Evolutionary conservation across 768 basidiomycete genomes (phyloP), one percentile per base, ranked within the genome.

Genomic region (Pisolithus marmoratus): DNA sequence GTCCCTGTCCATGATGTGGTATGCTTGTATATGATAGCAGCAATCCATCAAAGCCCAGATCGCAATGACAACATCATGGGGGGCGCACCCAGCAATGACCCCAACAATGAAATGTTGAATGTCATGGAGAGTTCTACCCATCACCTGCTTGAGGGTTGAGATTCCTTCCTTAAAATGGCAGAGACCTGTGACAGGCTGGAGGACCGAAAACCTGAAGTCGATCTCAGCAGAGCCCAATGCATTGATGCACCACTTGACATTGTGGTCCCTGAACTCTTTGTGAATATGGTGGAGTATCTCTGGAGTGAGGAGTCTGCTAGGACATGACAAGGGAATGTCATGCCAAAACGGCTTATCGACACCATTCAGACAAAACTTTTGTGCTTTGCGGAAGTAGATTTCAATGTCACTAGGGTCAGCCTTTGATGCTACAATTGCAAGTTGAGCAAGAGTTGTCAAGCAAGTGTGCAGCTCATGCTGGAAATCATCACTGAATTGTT

Each of bases 201-300:
- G 49, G 29, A 61, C 37, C 1, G 60, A 60, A 40, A 64, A 60
- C 1, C 65, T 57, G 40, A 58, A 59, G 49, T 70, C 64, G 8
- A 69, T 43, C 37, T 70, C 67, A 3, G 24, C 40, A 1, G 20
- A 26, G 1, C 66, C 64, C 5, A 70, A 9, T 8, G 52, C 43
- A 4, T 51, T 36, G 0, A 52, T 23, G 37, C 60, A 58, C 67
- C 66, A 69, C 22, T 62, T 50, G 12, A 50, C 20, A 8, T 52
- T 51, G 37, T 68, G 66, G 51, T 68, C 66, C 17, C 27, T 60
- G 29, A 56, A 74, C 29, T 49, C 27, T 51, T 68, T 71, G 56
- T 74, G 70, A 63, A 64, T 67, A 46, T 70, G 68, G 51, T 75
- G 74, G 3, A 76, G 63, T 5, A 67, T 59, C 49, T 75, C 72